phyloP scores from a whole-genome alignment of 2,329 filamentous ascomycete genomes.

The Clonostachys chloroleuca region DNA sequence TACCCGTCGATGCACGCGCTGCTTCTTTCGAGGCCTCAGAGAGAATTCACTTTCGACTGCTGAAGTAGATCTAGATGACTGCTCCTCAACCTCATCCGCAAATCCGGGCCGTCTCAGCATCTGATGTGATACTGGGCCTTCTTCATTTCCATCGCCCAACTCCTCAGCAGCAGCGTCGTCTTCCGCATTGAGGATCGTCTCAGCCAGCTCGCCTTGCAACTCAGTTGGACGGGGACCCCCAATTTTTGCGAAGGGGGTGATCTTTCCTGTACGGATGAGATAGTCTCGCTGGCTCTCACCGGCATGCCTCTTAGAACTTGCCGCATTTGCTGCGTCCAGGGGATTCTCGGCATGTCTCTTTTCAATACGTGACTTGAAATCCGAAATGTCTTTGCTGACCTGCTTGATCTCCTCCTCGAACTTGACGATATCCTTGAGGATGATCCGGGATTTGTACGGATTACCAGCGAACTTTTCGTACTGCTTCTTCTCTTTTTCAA shows the following conservation, averaged over 20 bases:
- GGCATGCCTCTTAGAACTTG: conserved; percentile 57
- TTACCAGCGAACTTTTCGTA: conserved; percentile 37
- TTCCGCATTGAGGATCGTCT: conserved; percentile 78
- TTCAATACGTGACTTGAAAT: conserved; percentile 78
- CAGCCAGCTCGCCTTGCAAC: conserved; percentile 65
- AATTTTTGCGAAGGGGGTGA: conserved; percentile 88
- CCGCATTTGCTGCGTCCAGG: conserved; percentile 31
- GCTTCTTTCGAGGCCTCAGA: conserved; percentile 54
- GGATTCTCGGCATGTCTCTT: conserved; percentile 59
- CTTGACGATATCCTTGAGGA: conserved; percentile 62
- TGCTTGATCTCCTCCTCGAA: conserved; percentile 60
- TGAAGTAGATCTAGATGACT: conserved; percentile 5
- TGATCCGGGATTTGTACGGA: conserved; percentile 47
- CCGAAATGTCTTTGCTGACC: conserved; percentile 67
- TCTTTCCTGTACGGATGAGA: conserved; percentile 92
- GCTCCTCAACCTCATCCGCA: conserved; percentile 25
- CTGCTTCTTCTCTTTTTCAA: conserved; percentile 47
- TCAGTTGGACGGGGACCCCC: conserved; percentile 57
- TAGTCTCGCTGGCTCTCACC: conserved; percentile 85
- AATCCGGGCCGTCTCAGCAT: conserved; percentile 72
- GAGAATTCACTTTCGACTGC: conserved; percentile 49
- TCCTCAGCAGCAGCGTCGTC: conserved; percentile 52
- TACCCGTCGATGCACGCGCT: conserved; percentile 22
- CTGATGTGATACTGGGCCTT: conserved; percentile 62
- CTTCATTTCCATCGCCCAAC: conserved; percentile 28